phyloP scores from a whole-genome alignment of 2,329 filamentous ascomycete genomes.

The Ceratocystis ficicola region DNA sequence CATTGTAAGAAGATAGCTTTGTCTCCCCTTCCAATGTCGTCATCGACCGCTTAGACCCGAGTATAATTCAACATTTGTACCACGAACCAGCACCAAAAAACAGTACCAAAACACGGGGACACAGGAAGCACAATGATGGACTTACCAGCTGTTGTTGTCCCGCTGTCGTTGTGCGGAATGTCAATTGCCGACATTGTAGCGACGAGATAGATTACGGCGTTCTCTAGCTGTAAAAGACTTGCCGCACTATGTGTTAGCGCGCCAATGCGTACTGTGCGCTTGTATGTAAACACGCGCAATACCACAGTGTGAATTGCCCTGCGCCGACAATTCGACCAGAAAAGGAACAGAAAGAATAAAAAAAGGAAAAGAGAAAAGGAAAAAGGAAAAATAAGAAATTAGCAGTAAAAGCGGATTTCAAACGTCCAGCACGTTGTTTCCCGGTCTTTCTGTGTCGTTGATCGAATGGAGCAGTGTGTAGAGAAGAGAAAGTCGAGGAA shows the following conservation, averaged over 20 bases:
- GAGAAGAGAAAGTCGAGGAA: background rate
- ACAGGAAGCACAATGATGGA: background rate
- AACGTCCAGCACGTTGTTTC: background rate
- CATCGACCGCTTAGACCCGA: slow-evolving; percentile 7
- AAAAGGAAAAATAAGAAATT: background rate
- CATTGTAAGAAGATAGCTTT: background rate
- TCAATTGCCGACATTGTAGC: slow-evolving; percentile 15
- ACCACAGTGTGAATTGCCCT: background rate
- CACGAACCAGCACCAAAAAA: background rate
- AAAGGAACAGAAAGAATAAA: background rate
- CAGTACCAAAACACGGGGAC: background rate
- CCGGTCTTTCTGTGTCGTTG: no score
- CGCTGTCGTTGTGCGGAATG: slow-evolving; percentile 1
- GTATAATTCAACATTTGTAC: background rate
- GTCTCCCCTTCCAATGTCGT: slow-evolving; percentile 6
- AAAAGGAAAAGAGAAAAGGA: background rate
- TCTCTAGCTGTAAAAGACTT: background rate
- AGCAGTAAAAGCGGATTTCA: background rate
- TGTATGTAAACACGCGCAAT: background rate
- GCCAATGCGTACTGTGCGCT: background rate
- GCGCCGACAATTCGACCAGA: background rate
- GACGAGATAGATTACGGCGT: background rate
- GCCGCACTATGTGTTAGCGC: background rate
- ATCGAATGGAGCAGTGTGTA: background rate
- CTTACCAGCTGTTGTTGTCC: slow-evolving; percentile 13